These are phyloP conservation scores for Grifola frondosa DNA, from an alignment of 1,284 basidiomycete genomes.

Conservation along the genomic window DNA sequence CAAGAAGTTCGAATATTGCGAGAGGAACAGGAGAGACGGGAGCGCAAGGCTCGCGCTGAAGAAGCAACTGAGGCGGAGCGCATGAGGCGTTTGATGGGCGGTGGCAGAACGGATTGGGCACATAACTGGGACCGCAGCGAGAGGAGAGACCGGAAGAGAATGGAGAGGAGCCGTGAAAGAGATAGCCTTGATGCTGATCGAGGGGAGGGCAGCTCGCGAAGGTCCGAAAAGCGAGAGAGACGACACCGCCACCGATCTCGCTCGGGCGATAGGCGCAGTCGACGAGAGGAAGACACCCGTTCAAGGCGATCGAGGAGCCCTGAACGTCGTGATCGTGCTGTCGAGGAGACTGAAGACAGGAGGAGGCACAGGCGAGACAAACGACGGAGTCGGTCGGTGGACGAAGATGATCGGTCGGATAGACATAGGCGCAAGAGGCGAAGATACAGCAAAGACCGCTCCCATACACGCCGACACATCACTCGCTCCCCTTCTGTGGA, in stretches of 20 bases:
- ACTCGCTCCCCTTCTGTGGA: constrained; percentile 7
- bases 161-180: constrained; percentile 39
- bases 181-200: constrained; percentile 45
- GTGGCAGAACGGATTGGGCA: constrained; percentile 29
- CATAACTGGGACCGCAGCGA: constrained; percentile 28
- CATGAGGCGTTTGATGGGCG: constrained; percentile 43
- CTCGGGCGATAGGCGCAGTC: constrained; percentile 20
- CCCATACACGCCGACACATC: constrained; percentile 22
- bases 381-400: constrained; percentile 18
- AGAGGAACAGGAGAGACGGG: constrained; percentile 60
- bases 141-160: constrained; percentile 30
- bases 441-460: constrained; percentile 23
- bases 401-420: constrained; percentile 16
- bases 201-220: no score
- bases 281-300: constrained; percentile 15
- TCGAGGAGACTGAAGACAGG: constrained; percentile 6
- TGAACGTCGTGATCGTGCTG: constrained; percentile 10
- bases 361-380: constrained; percentile 16
- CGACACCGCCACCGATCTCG: constrained; percentile 24
- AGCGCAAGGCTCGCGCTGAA: constrained; percentile 61
- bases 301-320: constrained; percentile 10
- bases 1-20: constrained; percentile 67
- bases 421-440: constrained; percentile 19
- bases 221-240: constrained; percentile 23
- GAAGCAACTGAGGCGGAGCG: constrained; percentile 68